A percentile compares a stretch with the other conserved stretches of the same genome.
phyloP scores from a whole-genome alignment of 75 land plant genomes.

The Sequoiadendron giganteum region DNA sequence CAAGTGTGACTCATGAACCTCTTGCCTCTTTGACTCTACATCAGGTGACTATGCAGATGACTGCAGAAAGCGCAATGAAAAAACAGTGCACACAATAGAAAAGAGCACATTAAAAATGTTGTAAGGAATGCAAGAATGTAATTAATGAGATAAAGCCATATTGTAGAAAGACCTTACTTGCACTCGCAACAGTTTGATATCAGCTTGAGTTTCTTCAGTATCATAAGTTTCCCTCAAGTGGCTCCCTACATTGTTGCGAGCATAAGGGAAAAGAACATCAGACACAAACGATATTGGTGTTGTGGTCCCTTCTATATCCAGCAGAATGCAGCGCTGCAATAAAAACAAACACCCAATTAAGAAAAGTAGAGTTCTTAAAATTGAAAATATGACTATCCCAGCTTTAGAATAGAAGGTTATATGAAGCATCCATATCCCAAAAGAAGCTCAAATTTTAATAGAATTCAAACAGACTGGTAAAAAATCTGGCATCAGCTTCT shows the following conservation, averaged over 20 bases:
- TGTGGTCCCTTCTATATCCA: constrained; percentile 99
- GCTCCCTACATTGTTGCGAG: constrained; percentile 74
- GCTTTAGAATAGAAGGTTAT: not conserved
- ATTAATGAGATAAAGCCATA: not conserved
- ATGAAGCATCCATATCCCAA: not conserved
- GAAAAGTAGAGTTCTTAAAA: not conserved
- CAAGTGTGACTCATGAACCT: not conserved
- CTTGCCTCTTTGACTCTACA: not conserved
- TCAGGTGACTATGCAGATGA: not conserved
- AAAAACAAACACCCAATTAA: not conserved
- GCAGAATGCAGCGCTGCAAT: constrained; percentile 79
- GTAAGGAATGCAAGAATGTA: not conserved
- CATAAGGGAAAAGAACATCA: constrained; percentile 96
- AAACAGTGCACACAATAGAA: not conserved
- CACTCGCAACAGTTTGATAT: constrained; percentile 71
- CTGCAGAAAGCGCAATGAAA: not conserved
- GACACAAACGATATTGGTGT: constrained; percentile 98
- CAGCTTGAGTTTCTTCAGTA: constrained; percentile 81
- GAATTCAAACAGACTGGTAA: not conserved
- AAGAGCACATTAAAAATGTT: not conserved
- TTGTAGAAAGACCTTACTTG: constrained; percentile 54
- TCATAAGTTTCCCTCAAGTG: constrained; percentile 81
- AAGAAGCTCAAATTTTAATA: not conserved
- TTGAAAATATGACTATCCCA: not conserved
- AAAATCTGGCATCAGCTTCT: not conserved